Conservation (phyloP, 2,329 filamentous ascomycete species). For the Alternaria solani region DNA sequence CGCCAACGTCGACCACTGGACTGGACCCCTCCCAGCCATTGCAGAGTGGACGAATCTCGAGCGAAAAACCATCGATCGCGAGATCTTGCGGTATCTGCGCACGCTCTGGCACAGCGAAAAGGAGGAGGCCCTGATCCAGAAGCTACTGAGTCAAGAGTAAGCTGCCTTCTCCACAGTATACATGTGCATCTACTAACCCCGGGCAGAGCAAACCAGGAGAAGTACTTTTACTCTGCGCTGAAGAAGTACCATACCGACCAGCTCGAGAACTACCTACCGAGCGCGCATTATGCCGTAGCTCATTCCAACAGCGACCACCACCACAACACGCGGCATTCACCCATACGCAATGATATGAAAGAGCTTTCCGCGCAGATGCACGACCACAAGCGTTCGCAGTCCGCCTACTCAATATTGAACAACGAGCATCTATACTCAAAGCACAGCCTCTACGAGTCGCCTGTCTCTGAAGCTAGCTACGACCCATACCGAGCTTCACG, state of each 20-base stretch:
- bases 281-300: constrained; percentile 68
- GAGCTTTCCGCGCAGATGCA: constrained; percentile 42
- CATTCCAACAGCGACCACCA: constrained; percentile 93
- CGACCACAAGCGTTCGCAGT: constrained; percentile 57
- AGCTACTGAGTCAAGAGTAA: constrained; percentile 63
- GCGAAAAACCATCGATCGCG: constrained; percentile 75
- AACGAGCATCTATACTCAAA: constrained; percentile 60
- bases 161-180: constrained; percentile 10
- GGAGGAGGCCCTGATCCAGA: constrained; percentile 73
- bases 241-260: constrained; percentile 83
- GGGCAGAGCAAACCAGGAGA: constrained; percentile 81
- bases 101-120: constrained; percentile 90
- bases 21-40: constrained; percentile 64
- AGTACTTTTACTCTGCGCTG: constrained; percentile 89
- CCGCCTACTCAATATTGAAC: constrained; percentile 65
- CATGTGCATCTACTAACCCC: constrained; percentile 6
- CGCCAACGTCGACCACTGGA: constrained; percentile 59
- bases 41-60: constrained; percentile 69
- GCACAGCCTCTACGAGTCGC: constrained; percentile 61
- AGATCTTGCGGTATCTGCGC: constrained; percentile 84
- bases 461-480: constrained; percentile 69
- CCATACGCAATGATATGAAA: constrained; percentile 39
- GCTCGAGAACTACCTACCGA: constrained; percentile 82
- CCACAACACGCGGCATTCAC: constrained; percentile 38
- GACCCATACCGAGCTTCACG: constrained; percentile 82